phyloP scores from a whole-genome alignment of 2,329 filamentous ascomycete genomes.

The Drechslerella dactyloides region DNA sequence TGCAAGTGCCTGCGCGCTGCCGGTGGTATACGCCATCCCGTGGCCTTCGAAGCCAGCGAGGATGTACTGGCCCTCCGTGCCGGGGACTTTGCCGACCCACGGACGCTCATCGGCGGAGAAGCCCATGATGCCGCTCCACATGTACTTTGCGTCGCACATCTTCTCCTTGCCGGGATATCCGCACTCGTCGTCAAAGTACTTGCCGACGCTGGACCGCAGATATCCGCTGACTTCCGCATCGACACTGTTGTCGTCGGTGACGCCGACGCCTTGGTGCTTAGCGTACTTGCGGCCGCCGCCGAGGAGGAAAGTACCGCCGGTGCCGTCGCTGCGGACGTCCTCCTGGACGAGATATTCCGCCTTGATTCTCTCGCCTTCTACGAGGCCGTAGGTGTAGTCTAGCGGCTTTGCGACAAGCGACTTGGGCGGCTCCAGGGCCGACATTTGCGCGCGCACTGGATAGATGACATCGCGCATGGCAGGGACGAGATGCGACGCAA shows the following conservation, averaged over 20 bases:
- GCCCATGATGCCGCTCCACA: conserved; percentile 83
- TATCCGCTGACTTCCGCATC: conserved; percentile 66
- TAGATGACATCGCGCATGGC: conserved; percentile 73
- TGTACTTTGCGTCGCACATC: conserved; percentile 61
- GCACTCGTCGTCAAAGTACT: conserved; percentile 59
- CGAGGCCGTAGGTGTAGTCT: conserved; percentile 69
- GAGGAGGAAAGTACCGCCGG: conserved; percentile 69
- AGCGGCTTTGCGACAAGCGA: conserved; percentile 59
- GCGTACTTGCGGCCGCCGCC: conserved; percentile 72
- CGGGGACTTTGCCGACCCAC: conserved; percentile 73
- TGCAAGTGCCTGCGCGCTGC: conserved; percentile 53
- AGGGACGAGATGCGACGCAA: conserved; percentile 77
- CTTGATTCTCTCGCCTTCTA: conserved; percentile 62
- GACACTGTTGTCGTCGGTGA: conserved; percentile 66
- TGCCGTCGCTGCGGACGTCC: conserved; percentile 60
- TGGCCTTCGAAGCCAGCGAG: conserved; percentile 74
- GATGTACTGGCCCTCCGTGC: conserved; percentile 66
- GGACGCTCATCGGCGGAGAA: conserved; percentile 72
- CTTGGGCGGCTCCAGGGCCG: conserved; percentile 67
- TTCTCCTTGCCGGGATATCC: conserved; percentile 55
- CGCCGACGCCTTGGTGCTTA: conserved; percentile 63
- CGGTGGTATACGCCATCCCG: conserved; percentile 60
- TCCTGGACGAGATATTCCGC: conserved; percentile 78
- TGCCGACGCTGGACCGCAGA: conserved; percentile 62
- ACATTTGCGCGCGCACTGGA: conserved; percentile 77